These are phyloP conservation scores for Tolypocladium ophioglossoides DNA, from an alignment of 2,329 filamentous ascomycete species.

Conservation along the genomic window DNA sequence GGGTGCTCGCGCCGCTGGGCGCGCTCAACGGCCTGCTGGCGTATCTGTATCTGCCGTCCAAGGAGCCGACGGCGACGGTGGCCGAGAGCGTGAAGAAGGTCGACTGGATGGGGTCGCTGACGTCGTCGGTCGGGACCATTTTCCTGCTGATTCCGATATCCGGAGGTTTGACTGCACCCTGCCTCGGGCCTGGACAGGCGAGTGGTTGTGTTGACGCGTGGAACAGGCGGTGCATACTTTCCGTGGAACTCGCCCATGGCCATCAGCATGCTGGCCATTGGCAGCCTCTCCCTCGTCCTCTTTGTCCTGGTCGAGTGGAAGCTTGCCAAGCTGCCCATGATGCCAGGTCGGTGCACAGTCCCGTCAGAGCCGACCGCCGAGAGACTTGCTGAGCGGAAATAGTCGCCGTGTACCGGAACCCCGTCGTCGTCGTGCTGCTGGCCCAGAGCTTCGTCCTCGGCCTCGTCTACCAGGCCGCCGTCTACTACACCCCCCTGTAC, in stretches of 20 bases:
- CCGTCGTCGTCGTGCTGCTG: conserved; percentile 42
- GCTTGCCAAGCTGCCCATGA: conserved; percentile 62
- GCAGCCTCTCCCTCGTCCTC: conserved; percentile 43
- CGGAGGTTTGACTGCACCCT: conserved; percentile 26
- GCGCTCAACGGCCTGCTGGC: conserved; percentile 31
- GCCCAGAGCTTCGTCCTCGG: conserved; percentile 50
- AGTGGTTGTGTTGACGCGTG: not conserved
- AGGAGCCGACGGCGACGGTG: conserved; percentile 33
- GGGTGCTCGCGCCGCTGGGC: conserved; percentile 38
- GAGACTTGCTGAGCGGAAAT: not conserved
- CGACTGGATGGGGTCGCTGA: conserved; percentile 47
- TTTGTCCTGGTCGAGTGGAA: conserved; percentile 64
- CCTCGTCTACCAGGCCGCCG: conserved; percentile 44
- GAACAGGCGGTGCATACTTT: conserved; percentile 14
- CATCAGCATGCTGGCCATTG: conserved; percentile 62
- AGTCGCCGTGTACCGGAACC: conserved; percentile 43
- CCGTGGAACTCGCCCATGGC: conserved; percentile 58
- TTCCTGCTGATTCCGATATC: conserved; percentile 54
- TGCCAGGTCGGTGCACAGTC: conserved; percentile 35
- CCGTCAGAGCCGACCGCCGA: not conserved
- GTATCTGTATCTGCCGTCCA: conserved; percentile 40
- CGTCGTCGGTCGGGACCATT: conserved; percentile 44
- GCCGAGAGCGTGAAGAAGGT: conserved; percentile 40
- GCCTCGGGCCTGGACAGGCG: not conserved
- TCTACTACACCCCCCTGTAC: conserved; percentile 53